Base-by-base conservation (phyloP, 2,329 filamentous ascomycete species). In the Coleophoma eucalyptorum region DNA sequence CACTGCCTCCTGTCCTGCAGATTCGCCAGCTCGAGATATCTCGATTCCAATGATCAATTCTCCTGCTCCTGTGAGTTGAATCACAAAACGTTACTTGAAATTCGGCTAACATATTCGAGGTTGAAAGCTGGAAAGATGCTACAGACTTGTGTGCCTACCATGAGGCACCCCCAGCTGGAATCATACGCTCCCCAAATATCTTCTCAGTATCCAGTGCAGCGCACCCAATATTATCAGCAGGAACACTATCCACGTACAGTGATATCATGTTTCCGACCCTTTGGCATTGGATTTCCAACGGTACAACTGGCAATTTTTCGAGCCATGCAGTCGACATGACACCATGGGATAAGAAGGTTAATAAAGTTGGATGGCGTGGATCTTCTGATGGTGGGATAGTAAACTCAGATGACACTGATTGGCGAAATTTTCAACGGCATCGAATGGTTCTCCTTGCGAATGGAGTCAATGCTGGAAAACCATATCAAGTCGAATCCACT, bases 371-470 rank as follows among this genome's bases (percentile, higher is more conserved):
- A 20, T 53, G 51, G 51, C 13, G 37, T 10, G 51, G 47, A 5
- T 21, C 33, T 19, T 16, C 15, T 5, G 48, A 41, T 26, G 51
- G 51, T 8, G 51, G 51, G 42, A 10, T 10, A 10, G 33, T 15
- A 10, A 10, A 10, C 10, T 10, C 10, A 15, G 33, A 35, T 15
- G 79, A 72, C 41, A n/a, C n/a, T n/a, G n/a, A n/a, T n/a, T 81
- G 77, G 76, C 69, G 65, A 3, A 67, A 69, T 0, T 79, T 79
- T 54, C 78, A 81, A 41, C 72, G 78, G 13, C 78, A 80, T 54
- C 73, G 78, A 8, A 75, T 81, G 53, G 65, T 81, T 6, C 65
- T 69, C 16, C 73, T 79, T 71, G 59, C 77, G 31, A 80, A 80
- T 49, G 68, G 69, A 2, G 77, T 3, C 50, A 55, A 5, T 65